These are phyloP conservation scores for Malus hybrid DNA, from an alignment of 331 rosid genomes.

Conservation along the genomic window DNA sequence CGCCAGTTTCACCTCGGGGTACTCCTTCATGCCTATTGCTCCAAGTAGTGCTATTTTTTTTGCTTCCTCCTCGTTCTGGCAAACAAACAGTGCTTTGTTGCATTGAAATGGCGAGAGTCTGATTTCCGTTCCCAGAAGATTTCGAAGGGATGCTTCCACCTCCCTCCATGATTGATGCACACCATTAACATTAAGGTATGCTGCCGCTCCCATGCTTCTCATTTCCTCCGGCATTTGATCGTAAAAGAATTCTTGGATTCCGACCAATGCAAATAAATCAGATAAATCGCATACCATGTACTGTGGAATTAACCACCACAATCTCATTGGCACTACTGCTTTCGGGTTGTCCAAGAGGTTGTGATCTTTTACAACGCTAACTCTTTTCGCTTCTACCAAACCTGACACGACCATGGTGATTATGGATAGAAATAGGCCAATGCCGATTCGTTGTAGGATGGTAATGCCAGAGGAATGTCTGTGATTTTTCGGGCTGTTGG, in stretches of 20 bases:
- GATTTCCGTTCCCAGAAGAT: too few species aligned
- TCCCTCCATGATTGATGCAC: too few species aligned
- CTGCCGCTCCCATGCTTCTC: slow-evolving; percentile 46
- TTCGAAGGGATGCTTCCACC: too few species aligned
- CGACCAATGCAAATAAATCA: slow-evolving; percentile 30
- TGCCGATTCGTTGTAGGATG: slow-evolving; percentile 40
- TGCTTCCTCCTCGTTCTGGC: too few species aligned
- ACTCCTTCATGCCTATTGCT: too few species aligned
- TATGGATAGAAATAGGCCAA: slow-evolving; percentile 32
- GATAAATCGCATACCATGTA: slow-evolving; percentile 28
- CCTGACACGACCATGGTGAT: slow-evolving; percentile 38
- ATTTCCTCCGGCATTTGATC: slow-evolving; percentile 40
- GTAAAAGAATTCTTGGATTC: slow-evolving; percentile 49
- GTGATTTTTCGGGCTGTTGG: slow-evolving; percentile 26
- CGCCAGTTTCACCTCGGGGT: too few species aligned
- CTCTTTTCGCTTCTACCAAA: slow-evolving; percentile 32
- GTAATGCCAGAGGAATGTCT: slow-evolving; percentile 38
- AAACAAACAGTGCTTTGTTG: too few species aligned
- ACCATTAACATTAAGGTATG: slow-evolving; percentile 21
- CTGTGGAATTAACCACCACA: slow-evolving; percentile 57
- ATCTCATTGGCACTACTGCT: slow-evolving; percentile 26
- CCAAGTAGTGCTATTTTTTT: too few species aligned
- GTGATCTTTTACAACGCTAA: slow-evolving; percentile 2
- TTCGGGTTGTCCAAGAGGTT: slow-evolving; percentile 29
- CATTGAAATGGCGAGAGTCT: too few species aligned